These are phyloP conservation scores for Obelidium mucronatum DNA, from an alignment of 192 early-diverging fungal species.

Conservation along the genomic window DNA sequence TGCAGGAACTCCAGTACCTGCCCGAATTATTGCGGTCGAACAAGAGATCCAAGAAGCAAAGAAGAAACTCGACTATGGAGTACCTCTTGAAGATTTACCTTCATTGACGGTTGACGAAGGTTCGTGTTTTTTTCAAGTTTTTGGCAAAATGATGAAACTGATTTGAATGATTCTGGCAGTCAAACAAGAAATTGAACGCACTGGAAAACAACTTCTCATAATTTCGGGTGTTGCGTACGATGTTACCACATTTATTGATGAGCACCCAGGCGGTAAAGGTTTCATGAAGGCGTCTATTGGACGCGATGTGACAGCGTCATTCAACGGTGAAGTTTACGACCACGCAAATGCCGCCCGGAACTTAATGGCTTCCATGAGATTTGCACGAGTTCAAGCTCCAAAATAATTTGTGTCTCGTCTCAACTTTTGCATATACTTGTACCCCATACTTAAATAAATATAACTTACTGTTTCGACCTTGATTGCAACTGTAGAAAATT, in stretches of 20 bases:
- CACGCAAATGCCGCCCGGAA: conserved; percentile 91
- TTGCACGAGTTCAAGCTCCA: too few relatives aligned
- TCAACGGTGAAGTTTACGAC: conserved; percentile 86
- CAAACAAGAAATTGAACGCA: conserved; percentile 70
- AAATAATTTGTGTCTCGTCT: too few relatives aligned
- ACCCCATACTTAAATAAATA: too few relatives aligned
- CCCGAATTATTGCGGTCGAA: conserved; percentile 79
- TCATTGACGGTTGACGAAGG: conserved; percentile 45
- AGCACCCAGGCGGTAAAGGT: conserved; percentile 89
- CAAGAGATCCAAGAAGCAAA: conserved; percentile 72
- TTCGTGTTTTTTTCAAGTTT: conserved; percentile 35
- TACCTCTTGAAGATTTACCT: conserved; percentile 71
- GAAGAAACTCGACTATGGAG: conserved; percentile 75
- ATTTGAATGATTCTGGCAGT: conserved; percentile 33
- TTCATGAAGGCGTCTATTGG: conserved; percentile 77
- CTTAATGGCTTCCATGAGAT: conserved; percentile 63
- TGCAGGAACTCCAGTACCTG: conserved; percentile 80
- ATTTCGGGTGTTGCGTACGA: conserved; percentile 88
- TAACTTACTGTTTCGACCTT: too few relatives aligned
- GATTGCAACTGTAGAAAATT: too few relatives aligned
- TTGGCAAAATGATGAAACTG: conserved; percentile 50
- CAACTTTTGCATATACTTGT: too few relatives aligned
- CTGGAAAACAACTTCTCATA: conserved; percentile 78
- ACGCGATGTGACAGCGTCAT: conserved; percentile 83
- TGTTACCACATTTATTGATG: conserved; percentile 79